phyloP scores from a whole-genome alignment of 495 filamentous ascomycete species.

The Durotheca rogersii region DNA sequence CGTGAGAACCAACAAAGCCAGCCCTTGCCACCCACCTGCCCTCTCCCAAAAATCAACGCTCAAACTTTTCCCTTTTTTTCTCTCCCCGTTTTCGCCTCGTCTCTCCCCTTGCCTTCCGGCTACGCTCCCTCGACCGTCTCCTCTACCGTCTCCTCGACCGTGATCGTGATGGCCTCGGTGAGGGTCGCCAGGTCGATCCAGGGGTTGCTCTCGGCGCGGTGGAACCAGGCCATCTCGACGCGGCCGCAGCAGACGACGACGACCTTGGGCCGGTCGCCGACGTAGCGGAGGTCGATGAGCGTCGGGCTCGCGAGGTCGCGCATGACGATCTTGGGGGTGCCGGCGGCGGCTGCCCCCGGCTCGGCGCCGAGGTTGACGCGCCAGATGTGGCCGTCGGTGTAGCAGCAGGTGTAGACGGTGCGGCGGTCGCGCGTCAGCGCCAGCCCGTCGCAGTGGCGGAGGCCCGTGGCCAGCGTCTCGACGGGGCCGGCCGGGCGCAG shows the following conservation, averaged over 20 bases:
- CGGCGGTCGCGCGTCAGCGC: conserved; percentile 27
- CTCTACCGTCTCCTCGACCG: conserved; percentile 29
- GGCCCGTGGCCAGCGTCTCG: conserved; percentile 19
- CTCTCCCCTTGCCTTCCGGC: too few species aligned
- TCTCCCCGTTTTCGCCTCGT: too few species aligned
- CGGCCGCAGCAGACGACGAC: conserved; percentile 35
- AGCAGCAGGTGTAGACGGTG: conserved; percentile 31
- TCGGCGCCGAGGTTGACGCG: conserved; percentile 30
- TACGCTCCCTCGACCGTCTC: too few species aligned
- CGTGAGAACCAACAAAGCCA: too few species aligned
- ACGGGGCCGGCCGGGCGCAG: conserved; percentile 28
- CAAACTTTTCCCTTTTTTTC: too few species aligned
- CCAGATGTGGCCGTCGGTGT: conserved; percentile 31
- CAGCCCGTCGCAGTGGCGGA: conserved; percentile 33
- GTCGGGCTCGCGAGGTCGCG: conserved; percentile 31
- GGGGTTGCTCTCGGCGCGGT: conserved; percentile 27
- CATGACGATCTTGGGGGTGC: conserved; percentile 20
- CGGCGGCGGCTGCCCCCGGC: conserved; percentile 24
- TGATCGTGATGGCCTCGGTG: conserved; percentile 28
- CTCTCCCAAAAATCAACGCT: too few species aligned
- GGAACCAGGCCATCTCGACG: conserved; percentile 33
- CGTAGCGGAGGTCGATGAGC: conserved; percentile 27
- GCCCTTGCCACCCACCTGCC: too few species aligned
- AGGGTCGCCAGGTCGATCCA: conserved; percentile 33
- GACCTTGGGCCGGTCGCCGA: conserved; percentile 25